Evolutionary conservation across 208 protist species (phyloP), one percentile per base, ranked within the genome.

Genomic region (Tritrichomonas foetus): DNA sequence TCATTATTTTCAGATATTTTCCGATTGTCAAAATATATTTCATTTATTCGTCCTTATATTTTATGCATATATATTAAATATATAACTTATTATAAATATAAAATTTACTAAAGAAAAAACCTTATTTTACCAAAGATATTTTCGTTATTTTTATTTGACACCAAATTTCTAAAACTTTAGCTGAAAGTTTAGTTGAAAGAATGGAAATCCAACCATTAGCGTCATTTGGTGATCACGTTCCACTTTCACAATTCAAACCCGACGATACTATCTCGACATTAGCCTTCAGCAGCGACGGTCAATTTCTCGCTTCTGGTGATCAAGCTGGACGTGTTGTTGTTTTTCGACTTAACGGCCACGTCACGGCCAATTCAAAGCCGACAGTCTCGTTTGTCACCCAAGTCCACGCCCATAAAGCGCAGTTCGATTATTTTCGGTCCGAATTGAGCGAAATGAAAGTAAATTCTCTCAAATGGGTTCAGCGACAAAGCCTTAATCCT

Each of bases 171-270:
- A n/a, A n/a, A n/a, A n/a, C n/a, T n/a, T n/a, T n/a, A n/a, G n/a
- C n/a, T n/a, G n/a, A n/a, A n/a, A n/a, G n/a, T n/a, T n/a, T n/a
- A n/a, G n/a, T n/a, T n/a, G n/a, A n/a, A 61, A 61, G 53, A 61
- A 69, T 69, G 64, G 27, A 69, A 33, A 8, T 69, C 64, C 64
- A 69, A 69, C 27, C 27, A 5, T 69, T 69, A n/a, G 44, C 74
- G 1, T 84, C 74, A 13, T 84, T 84, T 84, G 74, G 74, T 1
- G 74, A 84, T 44, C 74, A 84, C 14, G 74, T 84, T 84, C n/a
- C 74, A 13, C 74, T 84, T n/a, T 53, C 36, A 3, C 74, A 84
- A 30, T 84, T 84, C 25, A 84, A 84, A 44, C 27, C 74, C 13
- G 74, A 84, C 25, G 74, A 84, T n/a, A 84, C 74, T 20, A 84